These are phyloP conservation scores for Pseudoperonospora humuli DNA, from an alignment of 352 stramenopile species.

Conservation along the genomic window DNA sequence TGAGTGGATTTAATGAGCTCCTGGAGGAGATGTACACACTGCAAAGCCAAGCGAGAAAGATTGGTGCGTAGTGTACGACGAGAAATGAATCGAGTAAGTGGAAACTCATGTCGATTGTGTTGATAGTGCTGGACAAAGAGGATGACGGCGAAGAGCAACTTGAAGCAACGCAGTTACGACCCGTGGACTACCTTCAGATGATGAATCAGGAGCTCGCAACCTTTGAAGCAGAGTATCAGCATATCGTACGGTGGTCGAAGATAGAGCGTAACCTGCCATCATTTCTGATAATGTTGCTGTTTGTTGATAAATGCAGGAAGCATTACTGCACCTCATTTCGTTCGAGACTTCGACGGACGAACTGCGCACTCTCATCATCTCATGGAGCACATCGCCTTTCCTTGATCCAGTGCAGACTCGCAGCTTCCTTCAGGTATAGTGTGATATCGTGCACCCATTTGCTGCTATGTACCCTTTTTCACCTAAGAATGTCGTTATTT, in stretches of 20 bases:
- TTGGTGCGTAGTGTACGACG: constrained; percentile 21
- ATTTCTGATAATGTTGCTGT: background rate
- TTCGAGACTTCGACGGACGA: constrained; percentile 66
- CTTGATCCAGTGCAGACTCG: constrained; percentile 41
- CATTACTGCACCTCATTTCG: constrained; percentile 48
- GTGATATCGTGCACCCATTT: too few relatives aligned
- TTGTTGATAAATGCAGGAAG: constrained; percentile 31
- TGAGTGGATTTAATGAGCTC: constrained; percentile 38
- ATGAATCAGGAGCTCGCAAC: constrained; percentile 52
- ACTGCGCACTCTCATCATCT: constrained; percentile 71
- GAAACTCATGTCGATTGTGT: background rate
- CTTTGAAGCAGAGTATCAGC: constrained; percentile 78
- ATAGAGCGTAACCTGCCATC: background rate
- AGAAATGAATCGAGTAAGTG: background rate
- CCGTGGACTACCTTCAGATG: constrained; percentile 67
- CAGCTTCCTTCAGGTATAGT: constrained; percentile 43
- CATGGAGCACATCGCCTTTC: constrained; percentile 76
- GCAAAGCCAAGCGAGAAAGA: constrained; percentile 26
- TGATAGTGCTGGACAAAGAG: constrained; percentile 5
- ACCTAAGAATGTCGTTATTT: too few relatives aligned
- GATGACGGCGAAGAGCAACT: constrained; percentile 2
- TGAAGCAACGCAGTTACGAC: constrained; percentile 23
- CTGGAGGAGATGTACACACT: constrained; percentile 54
- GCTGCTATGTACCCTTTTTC: too few relatives aligned
- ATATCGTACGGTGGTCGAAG: constrained; percentile 42